Base-by-base conservation (phyloP, 768 basidiomycete genomes). In the Favolaschia claudopus region DNA sequence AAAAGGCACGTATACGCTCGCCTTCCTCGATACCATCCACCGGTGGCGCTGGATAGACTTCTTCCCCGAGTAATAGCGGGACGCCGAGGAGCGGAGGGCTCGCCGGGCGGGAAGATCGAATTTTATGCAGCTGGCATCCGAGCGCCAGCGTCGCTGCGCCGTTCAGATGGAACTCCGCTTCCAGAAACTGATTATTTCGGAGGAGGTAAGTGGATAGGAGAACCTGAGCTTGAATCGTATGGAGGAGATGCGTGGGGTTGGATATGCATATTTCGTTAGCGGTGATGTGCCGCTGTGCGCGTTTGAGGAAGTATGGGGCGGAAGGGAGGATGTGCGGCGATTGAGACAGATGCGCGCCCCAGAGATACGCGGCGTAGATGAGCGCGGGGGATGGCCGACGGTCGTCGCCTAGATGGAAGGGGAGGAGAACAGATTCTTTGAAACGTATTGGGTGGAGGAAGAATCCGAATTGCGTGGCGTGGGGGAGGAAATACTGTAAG, bases 1-100 rank as follows among this genome's bases (percentile, higher is more conserved):
- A 67, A 39, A 67, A 65, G 5, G 37, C 66, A 31, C 55, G 58
- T 19, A 67, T 65, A 9, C 61, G 49, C 48, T 65, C 61, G 7
- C 61, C 58, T 40, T 67, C 61, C 31, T 65, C 63, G 22, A 65
- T 37, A 1, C 39, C 43, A 29, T 64, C 58, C 13, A 17, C n/a
- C 3, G 63, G 47, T 9, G 60, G 52, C 3, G 50, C 14, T 9
- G 53, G 36, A 25, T 49, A 46, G 14, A 45, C 31, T 3, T 54
- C 53, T n/a, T n/a, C n/a, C n/a, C n/a, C n/a, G 4, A 31, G 5
- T 1, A 19, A 13, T 4, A 28, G 24, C 12, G 52, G 39, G 7
- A 45, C 50, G 17, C 58, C 58, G 28, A 60, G 51, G 1, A 60
- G 42, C 5, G 49, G 49, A 3, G 51, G 44, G 6, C 32, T 14